Evolutionary conservation across 257 asterid genomes (phyloP), one percentile per base, ranked within the genome.

Genomic region (Nicotiana tomentosiformis): DNA sequence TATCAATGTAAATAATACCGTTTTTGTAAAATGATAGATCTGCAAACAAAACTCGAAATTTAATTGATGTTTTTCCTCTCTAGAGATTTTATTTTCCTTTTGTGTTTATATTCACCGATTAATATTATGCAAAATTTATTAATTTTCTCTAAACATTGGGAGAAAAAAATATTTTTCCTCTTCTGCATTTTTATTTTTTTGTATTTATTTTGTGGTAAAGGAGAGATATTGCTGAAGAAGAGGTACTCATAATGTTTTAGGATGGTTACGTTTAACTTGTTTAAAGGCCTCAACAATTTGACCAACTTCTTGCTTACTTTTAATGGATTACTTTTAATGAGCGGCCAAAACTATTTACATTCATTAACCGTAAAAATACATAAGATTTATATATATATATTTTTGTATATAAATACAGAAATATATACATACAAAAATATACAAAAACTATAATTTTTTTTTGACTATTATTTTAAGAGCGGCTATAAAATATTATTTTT

Each of bases 301-400:
- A 55, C 60, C 20, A 55, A 55, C 20, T 55, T 4, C 15, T 7
- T 4, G 20, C 18, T 17, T 5, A n/a, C n/a, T n/a, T n/a, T n/a
- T n/a, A 39, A 43, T 43, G 7, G 11, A 43, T 43, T 10, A 8
- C 0, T 43, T 43, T 43, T 7, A 43, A 43, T 0, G 26, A 0
- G 26, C 26, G 26, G 26, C 0, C 1, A 2, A 7, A 7, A 7
- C 10, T 39, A 39, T 7, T 39, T 39, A 39, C 2, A 7, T 39
- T 7, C 10, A 39, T 0, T 1, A 39, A 0, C 3, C 1, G 3
- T 0, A 39, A 39, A 39, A 39, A 2, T 7, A 7, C 7, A 39
- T 39, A 7, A 39, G 7, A 39, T 7, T 7, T 39, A 0, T 8
- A 43, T 43, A 43, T 43, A 20, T 20, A 20, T 20, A 20, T 7